phyloP scores from a whole-genome alignment of 176 grass and related monocot genomes.

The Bromus sterilis region DNA sequence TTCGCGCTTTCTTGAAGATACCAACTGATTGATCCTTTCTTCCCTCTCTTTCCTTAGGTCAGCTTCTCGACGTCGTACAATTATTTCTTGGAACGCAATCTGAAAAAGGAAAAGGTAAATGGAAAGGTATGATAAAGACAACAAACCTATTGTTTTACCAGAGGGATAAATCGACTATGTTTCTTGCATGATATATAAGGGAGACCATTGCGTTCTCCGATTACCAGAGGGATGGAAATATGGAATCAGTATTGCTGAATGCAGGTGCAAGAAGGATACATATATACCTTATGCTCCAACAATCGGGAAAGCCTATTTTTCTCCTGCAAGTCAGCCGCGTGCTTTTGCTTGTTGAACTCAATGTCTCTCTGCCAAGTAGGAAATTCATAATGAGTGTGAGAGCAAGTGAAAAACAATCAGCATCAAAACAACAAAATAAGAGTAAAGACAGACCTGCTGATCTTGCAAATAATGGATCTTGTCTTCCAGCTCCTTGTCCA shows the following conservation, averaged over 20 bases:
- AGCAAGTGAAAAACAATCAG: neutral
- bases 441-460: conserved; percentile 54
- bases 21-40: conserved; percentile 51
- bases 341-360: conserved; percentile 73
- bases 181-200: neutral
- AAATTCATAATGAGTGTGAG: conserved; percentile 5
- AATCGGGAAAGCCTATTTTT: conserved; percentile 85
- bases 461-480: conserved; percentile 61
- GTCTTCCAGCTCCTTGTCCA: conserved; percentile 19
- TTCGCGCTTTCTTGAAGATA: conserved; percentile 62
- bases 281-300: conserved; percentile 60
- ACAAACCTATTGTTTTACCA: no score
- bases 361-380: conserved; percentile 61
- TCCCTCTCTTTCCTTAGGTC: conserved; percentile 72
- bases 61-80: conserved; percentile 42
- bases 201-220: neutral
- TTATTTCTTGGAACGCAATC: conserved; percentile 55
- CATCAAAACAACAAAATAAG: neutral
- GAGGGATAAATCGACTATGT: neutral
- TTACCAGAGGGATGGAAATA: neutral
- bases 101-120: conserved; percentile 9
- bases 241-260: neutral
- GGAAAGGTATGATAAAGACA: neutral
- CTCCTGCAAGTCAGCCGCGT: conserved; percentile 75
- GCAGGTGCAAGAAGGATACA: neutral